These are phyloP conservation scores for Omphalotus olearius DNA, from an alignment of 1,284 basidiomycete genomes.

Conservation along the genomic window DNA sequence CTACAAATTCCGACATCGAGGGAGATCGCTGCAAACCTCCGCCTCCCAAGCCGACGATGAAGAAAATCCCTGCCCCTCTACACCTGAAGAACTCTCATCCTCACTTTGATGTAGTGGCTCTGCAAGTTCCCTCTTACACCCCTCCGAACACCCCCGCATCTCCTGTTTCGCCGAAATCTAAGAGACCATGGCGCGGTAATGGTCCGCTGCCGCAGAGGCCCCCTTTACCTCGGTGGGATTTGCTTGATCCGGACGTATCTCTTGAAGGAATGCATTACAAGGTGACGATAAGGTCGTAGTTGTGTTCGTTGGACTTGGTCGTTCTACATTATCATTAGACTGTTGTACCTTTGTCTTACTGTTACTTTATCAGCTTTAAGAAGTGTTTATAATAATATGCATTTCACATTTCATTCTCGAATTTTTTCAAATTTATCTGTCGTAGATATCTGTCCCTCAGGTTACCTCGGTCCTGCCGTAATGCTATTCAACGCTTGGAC, in stretches of 20 bases:
- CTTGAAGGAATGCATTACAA: constrained; percentile 11
- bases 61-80: neutral
- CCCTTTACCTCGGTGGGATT: constrained; percentile 12
- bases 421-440: too few species aligned
- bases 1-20: neutral
- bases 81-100: neutral
- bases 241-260: constrained; percentile 9
- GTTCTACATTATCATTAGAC: too few species aligned
- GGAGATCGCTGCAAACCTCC: neutral
- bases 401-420: too few species aligned
- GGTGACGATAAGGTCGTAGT: neutral
- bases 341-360: too few species aligned
- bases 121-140: too few species aligned
- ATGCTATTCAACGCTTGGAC: too few species aligned
- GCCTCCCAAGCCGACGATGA: neutral
- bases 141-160: neutral
- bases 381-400: too few species aligned
- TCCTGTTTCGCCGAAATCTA: neutral
- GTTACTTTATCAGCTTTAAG: too few species aligned
- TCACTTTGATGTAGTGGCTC: neutral
- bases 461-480: too few species aligned
- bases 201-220: constrained; percentile 6
- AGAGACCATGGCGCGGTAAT: constrained; percentile 7
- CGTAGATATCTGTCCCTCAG: too few species aligned
- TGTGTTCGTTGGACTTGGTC: too few species aligned